Evolutionary conservation across 2,329 filamentous ascomycete genomes (phyloP).

Genomic region (Xylaria arbuscula): DNA sequence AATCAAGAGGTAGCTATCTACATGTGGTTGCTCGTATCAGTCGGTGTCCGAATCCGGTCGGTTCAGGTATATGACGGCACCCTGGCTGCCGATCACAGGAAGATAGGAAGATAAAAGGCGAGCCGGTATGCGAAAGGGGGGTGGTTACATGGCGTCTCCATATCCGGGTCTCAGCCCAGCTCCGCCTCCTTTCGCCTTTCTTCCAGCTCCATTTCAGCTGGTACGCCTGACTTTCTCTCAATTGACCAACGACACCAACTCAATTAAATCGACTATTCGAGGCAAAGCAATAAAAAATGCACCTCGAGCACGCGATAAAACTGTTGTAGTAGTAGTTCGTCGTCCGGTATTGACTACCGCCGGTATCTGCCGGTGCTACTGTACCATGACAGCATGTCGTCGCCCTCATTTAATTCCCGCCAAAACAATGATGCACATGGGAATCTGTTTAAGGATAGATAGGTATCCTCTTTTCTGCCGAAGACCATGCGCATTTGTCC

Average conservation of each 20-base stretch:
- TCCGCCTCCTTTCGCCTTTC: slow-evolving; percentile 34
- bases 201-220: slow-evolving; percentile 36
- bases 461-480: slow-evolving; percentile 9
- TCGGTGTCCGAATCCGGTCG: slow-evolving; percentile 35
- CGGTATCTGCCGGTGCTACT: slow-evolving; percentile 37
- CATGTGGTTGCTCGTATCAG: slow-evolving; percentile 29
- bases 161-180: slow-evolving; percentile 33
- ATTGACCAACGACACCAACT: background rate
- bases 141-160: slow-evolving; percentile 30
- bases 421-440: slow-evolving; percentile 5
- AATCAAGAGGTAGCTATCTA: background rate
- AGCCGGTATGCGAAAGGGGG: slow-evolving; percentile 34
- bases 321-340: slow-evolving; percentile 26
- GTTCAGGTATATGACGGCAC: slow-evolving; percentile 21
- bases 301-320: slow-evolving; percentile 2
- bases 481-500: background rate
- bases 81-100: slow-evolving; percentile 29
- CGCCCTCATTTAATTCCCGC: slow-evolving; percentile 29
- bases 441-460: background rate
- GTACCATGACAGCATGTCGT: slow-evolving; percentile 23
- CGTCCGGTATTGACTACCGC: slow-evolving; percentile 8
- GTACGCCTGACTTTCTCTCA: slow-evolving; percentile 29
- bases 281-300: slow-evolving; percentile 3
- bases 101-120: slow-evolving; percentile 14
- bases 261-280: no score